Evolutionary conservation across 2,329 filamentous ascomycete genomes (phyloP), one percentile per base, ranked within the genome.

Genomic region (Zymoseptoria ardabiliae): DNA sequence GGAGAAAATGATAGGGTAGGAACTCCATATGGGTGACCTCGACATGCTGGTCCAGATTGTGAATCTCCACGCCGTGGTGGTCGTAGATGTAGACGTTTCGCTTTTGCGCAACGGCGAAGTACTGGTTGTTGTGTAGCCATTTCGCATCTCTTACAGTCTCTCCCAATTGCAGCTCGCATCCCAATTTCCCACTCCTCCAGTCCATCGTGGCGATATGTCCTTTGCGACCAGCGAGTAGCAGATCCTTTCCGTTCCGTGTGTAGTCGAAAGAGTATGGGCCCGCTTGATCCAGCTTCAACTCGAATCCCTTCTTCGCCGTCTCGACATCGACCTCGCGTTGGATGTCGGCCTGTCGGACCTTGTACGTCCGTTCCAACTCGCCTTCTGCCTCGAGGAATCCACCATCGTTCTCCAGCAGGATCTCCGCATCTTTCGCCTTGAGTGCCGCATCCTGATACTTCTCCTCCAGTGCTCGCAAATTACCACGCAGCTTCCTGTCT

Each of bases 71-170:
- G 55, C 94, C 94, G 58, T 90, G 84, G 59, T 85, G 82, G 70
- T 97, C 94, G 78, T 99, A 99, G 65, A 99, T 97, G 77, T 96
- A 99, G 64, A 94, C 90, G 67, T 94, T 88, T 76, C 93, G 94
- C 80, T 96, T 97, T 76, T 99, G 93, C 51, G 94, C 91, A 11
- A 96, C 91, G 0, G 93, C 93, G 76, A 97, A 97, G 76, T 85
- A 89, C 72, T 96, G 91, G 73, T 94, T 92, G 73, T 96, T 96
- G 77, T 97, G 91, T 68, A 97, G 81, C 89, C 91, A 99, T 71
- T 87, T 88, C 23, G 88, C 88, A 75, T 97, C 93, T 56, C 93
- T 82, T 11, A 97, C 82, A 0, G 91, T 97, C 79, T 99, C 94
- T 55, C 87, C 85, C 63, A 99, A 80, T 72, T 99, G 91, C 63